Base-by-base conservation (phyloP, 306 rosid genomes). In the Glycyrrhiza uralensis region DNA sequence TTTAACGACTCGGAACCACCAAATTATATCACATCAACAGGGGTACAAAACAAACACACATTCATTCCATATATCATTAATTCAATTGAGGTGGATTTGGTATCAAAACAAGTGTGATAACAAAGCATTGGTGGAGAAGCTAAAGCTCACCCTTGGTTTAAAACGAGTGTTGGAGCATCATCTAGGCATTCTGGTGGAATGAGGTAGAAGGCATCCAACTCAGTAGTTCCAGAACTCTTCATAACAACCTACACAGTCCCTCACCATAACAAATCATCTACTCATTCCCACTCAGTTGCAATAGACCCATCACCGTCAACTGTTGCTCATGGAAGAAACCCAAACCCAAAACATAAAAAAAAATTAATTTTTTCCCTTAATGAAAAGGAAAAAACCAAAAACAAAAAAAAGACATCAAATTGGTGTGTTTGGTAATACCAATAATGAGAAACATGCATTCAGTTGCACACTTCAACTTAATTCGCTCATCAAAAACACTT, bases 101-200 rank as follows among this genome's bases (percentile, higher is more conserved):
- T 28, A 36, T 17, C 63, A 35, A 52, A 62, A 51, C 33, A 47
- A 51, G 28, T 26, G 56, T 51, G 61, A 63, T 14, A 29, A 69
- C 4, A 57, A 51, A 69, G 29, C 64, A 39, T 11, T 11, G 23
- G 60, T 50, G 6, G 13, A 75, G 51, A 38, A 72, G 24, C 56
- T 74, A 51, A 69, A 78, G 8, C 79, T 12, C 54, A 87, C 98
- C 91, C 93, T 91, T 62, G 92, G 90, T 81, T 88, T 93, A 77
- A 93, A 93, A 51, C 82, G 92, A 73, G 92, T 83, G 80, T 49
- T 10, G 92, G 93, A 61, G 78, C 80, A 68, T 83, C 87, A 1
- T 58, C 77, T 76, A 12, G 30, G 66, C 80, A 80, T 76, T 80
- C 87, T 18, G 77, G 72, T 76, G 66, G 62, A 71, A 83, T 80